phyloP scores from a whole-genome alignment of 495 filamentous ascomycete genomes.

The Aspergillus mulundensis region DNA sequence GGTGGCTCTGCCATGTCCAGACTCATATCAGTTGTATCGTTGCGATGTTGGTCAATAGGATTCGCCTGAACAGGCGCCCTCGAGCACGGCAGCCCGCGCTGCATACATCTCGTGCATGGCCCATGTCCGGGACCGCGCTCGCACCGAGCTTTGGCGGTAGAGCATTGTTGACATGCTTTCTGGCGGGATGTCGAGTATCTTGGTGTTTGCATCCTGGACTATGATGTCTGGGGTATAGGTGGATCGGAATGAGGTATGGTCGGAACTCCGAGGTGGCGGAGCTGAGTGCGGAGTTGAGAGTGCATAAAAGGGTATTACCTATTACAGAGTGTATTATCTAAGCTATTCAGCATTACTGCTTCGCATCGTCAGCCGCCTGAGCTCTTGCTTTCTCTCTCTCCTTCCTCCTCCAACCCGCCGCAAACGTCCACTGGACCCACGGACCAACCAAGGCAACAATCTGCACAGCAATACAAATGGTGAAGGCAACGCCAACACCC shows the following conservation, averaged over 20 bases:
- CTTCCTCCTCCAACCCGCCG: constrained; percentile 30
- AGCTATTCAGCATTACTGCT: neutral
- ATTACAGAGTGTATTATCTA: too few relatives aligned
- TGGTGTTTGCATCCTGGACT: constrained; percentile 25
- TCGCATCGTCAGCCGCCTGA: neutral
- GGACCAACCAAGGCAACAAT: constrained; percentile 32
- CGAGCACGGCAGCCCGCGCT: constrained; percentile 16
- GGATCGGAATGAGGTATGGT: neutral
- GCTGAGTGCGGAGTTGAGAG: neutral
- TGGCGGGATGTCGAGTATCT: constrained; percentile 40
- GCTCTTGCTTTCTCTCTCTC: neutral
- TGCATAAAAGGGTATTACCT: neutral
- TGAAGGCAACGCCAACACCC: constrained; percentile 44
- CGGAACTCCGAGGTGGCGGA: neutral
- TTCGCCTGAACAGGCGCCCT: neutral
- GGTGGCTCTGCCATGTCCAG: neutral
- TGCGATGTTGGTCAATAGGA: too few relatives aligned
- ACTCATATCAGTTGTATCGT: neutral
- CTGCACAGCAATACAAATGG: constrained; percentile 39
- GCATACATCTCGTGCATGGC: constrained; percentile 32
- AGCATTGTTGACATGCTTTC: constrained; percentile 42
- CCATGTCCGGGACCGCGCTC: constrained; percentile 25
- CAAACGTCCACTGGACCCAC: constrained; percentile 39
- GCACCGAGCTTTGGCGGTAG: constrained; percentile 39
- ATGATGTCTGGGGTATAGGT: neutral